Percentiles rank a stretch among this genome's conserved stretches.
Evolutionary conservation across 2,329 filamentous ascomycete genomes (phyloP).

Genomic region (Neobulgaria alba): DNA sequence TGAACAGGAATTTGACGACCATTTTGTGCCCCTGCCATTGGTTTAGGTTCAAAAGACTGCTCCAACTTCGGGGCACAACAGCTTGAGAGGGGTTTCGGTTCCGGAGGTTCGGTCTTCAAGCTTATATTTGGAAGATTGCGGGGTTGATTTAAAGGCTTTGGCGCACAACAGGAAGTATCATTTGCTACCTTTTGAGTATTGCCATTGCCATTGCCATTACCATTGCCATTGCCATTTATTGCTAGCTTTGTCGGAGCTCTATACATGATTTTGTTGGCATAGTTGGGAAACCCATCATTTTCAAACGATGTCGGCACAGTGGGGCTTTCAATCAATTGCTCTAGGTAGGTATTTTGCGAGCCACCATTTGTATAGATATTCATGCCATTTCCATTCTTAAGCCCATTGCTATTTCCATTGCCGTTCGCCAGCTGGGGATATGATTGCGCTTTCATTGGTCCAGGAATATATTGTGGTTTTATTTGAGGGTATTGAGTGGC

Average conservation of each 20-base stretch:
- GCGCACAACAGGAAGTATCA: slow-evolving; percentile 16
- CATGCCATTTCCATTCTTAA: background rate
- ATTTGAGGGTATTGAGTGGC: slow-evolving; percentile 20
- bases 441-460: slow-evolving; percentile 18
- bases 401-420: slow-evolving; percentile 1
- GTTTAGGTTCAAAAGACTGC: slow-evolving; percentile 14
- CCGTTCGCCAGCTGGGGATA: background rate
- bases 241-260: background rate
- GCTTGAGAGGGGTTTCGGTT: slow-evolving; percentile 15
- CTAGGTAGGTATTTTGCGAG: slow-evolving; percentile 10
- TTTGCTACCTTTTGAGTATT: slow-evolving; percentile 4
- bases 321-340: slow-evolving; percentile 20
- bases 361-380: too few species aligned
- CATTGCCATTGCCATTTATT: background rate
- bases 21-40: slow-evolving; percentile 4
- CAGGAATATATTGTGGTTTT: slow-evolving; percentile 15
- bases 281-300: slow-evolving; percentile 3
- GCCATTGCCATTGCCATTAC: background rate
- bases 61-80: slow-evolving; percentile 33
- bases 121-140: slow-evolving; percentile 18
- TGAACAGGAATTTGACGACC: slow-evolving; percentile 23
- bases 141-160: slow-evolving; percentile 18
- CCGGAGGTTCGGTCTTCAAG: slow-evolving; percentile 15
- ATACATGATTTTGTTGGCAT: background rate
- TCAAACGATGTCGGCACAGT: slow-evolving; percentile 12